Percentiles rank a stretch among this genome's conserved stretches.
Evolutionary conservation across 2,329 filamentous ascomycete species (phyloP).

Genomic region (Camptophora hylomeconis): DNA sequence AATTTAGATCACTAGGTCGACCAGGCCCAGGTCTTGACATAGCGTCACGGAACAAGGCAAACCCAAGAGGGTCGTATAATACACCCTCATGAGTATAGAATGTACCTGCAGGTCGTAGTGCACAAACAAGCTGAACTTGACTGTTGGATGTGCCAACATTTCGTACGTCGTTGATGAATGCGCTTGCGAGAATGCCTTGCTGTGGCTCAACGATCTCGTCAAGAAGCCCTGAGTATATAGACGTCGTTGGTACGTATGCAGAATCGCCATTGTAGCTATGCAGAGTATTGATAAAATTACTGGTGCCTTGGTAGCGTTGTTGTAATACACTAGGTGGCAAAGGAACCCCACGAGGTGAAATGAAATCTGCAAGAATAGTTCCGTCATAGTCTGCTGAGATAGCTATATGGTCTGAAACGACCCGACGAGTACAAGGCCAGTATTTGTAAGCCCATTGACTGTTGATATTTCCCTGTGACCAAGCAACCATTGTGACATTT

Average conservation of each 20-base stretch:
- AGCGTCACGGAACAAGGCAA: slow-evolving; percentile 33
- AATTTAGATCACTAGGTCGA: slow-evolving; percentile 25
- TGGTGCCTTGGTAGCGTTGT: slow-evolving; percentile 10
- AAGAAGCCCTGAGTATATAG: slow-evolving; percentile 35
- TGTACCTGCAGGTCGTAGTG: slow-evolving; percentile 28
- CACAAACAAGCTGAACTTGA: slow-evolving; percentile 35
- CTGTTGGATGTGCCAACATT: slow-evolving; percentile 37
- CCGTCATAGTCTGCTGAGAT: slow-evolving; percentile 42
- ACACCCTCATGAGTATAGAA: slow-evolving; percentile 40
- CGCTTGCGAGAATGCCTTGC: slow-evolving; percentile 33
- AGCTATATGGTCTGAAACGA: slow-evolving; percentile 38
- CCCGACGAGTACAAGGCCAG: slow-evolving; percentile 37
- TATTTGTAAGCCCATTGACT: slow-evolving; percentile 47
- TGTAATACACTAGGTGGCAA: not conserved
- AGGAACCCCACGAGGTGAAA: not conserved
- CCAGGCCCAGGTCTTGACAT: slow-evolving; percentile 36
- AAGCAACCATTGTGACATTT: slow-evolving; percentile 36
- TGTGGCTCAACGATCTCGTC: slow-evolving; percentile 43
- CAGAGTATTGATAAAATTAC: slow-evolving; percentile 30
- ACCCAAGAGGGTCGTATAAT: slow-evolving; percentile 35
- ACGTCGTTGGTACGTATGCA: slow-evolving; percentile 43
- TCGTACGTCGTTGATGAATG: slow-evolving; percentile 28
- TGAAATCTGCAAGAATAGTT: slow-evolving; percentile 20
- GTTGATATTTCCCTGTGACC: slow-evolving; percentile 43
- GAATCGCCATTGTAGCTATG: slow-evolving; percentile 34